phyloP scores from a whole-genome alignment of 208 protist species.

The Trypanosomatidae sp. region DNA sequence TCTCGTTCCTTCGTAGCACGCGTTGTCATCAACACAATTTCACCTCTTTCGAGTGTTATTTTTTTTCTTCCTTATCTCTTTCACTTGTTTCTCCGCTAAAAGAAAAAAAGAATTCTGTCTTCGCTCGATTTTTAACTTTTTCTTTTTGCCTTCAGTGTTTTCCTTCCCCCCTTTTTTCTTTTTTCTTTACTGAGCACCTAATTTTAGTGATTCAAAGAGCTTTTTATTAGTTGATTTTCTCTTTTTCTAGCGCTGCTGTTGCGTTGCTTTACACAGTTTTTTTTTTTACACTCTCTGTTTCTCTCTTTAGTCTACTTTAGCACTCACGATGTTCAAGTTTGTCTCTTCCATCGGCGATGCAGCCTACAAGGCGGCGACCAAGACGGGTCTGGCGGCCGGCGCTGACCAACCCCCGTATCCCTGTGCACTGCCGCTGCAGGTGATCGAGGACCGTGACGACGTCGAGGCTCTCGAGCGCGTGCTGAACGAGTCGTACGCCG shows the following conservation, averaged over 20 bases:
- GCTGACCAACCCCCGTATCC: slow-evolving; percentile 82
- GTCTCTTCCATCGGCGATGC: slow-evolving; percentile 63
- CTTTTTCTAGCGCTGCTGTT: slow-evolving; percentile 5
- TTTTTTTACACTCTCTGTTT: background rate
- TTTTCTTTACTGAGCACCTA: background rate
- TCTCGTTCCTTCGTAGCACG: no score
- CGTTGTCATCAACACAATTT: no score
- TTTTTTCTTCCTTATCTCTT: no score
- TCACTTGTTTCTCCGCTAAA: no score
- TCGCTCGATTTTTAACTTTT: no score
- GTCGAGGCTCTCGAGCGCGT: slow-evolving; percentile 36
- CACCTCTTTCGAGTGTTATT: no score
- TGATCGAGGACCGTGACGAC: slow-evolving; percentile 55
- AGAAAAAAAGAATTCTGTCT: no score
- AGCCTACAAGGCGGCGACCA: slow-evolving; percentile 75
- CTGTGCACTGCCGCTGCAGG: slow-evolving; percentile 69
- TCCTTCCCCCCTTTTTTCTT: no score
- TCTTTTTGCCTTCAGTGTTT: no score
- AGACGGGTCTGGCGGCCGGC: slow-evolving; percentile 71
- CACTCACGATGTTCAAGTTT: slow-evolving; percentile 60
- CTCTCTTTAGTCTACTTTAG: background rate
- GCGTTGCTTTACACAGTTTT: background rate
- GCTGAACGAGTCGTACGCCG: slow-evolving; percentile 50
- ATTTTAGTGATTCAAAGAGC: background rate
- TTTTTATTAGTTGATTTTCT: background rate